A percentile compares a stretch with the other conserved stretches of the same genome.
Evolutionary conservation across 371 early-diverging fungal genomes (phyloP).

Genomic region (Mucor racemosus): DNA sequence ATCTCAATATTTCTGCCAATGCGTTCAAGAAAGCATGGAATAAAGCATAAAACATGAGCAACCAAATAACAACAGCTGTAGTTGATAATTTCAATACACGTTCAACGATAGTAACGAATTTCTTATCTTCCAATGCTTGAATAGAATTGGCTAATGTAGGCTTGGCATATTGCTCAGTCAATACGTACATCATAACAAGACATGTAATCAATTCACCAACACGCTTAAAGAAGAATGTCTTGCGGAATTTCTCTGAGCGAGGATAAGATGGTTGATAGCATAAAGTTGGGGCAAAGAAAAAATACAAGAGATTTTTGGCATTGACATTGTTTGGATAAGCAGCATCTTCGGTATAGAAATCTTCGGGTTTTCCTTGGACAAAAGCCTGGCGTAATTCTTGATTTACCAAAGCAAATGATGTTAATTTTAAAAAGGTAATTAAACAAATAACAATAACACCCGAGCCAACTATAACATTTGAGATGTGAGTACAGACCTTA

Average conservation of each 20-base stretch:
- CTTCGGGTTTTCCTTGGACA: constrained; percentile 35
- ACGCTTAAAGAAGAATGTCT: constrained; percentile 81
- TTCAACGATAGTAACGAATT: constrained; percentile 74
- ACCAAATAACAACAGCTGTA: constrained; percentile 82
- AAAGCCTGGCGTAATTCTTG: constrained; percentile 62
- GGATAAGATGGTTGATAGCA: constrained; percentile 92
- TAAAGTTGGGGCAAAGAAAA: constrained; percentile 84
- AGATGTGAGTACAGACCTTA: background rate
- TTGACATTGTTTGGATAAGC: constrained; percentile 82
- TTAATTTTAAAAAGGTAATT: constrained; percentile 77
- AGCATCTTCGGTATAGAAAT: constrained; percentile 53
- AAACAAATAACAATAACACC: constrained; percentile 63
- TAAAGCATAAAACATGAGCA: constrained; percentile 88
- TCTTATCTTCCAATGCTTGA: constrained; percentile 68
- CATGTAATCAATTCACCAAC: constrained; percentile 69
- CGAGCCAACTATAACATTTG: constrained; percentile 53
- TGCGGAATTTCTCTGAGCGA: constrained; percentile 68
- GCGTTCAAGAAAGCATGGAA: constrained; percentile 87
- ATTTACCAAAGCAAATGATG: constrained; percentile 80
- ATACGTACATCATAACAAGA: constrained; percentile 78
- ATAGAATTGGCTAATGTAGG: constrained; percentile 87
- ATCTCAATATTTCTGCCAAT: constrained; percentile 81
- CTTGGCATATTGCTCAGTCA: constrained; percentile 82
- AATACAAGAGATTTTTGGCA: constrained; percentile 72
- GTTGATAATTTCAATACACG: constrained; percentile 86